Base-by-base conservation (phyloP, 1,284 basidiomycete genomes). In the Butyriboletus pseudospeciosus region DNA sequence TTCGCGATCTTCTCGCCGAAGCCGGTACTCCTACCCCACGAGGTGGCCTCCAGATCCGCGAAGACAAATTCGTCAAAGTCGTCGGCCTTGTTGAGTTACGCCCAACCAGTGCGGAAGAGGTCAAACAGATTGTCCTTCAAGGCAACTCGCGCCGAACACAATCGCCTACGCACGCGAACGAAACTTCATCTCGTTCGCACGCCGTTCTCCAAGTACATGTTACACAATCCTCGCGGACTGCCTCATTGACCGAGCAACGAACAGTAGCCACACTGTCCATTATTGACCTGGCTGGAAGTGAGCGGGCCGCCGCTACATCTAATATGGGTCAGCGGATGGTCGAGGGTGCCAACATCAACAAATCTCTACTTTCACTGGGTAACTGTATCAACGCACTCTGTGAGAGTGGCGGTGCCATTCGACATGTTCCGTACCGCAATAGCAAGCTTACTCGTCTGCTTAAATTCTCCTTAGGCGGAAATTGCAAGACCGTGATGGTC, bases 311-410 rank as follows among this genome's bases (percentile, higher is more conserved):
- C 10, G 94, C 93, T 0, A 98, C 95, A 1, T 86, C 81, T 45
- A 98, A 98, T 71, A 94, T 95, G 86, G 95, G 95, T n/a, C 89
- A 94, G 62, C 87, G 95, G 28, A 93, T 98, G 89, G 87, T 95
- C 36, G 95, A 98, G 71, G 95, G 95, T 37, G 94, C 94, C 42
- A 96, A 97, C 68, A 98, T 98, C 76, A 98, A 98, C 77, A 94
- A 97, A 73, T 97, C 94, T 17, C 82, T 98, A 7, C 84, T 98
- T 47, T 93, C 95, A 5, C 82, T 98, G 34, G 93, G 94, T 36
- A 96, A 94, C 71, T 97, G 94, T 73, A 98, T 98, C 74, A 96
- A 95, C 62, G 94, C 95, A 6, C 84, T 98, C 46, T 98, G 94
- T 76, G 93, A 88, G 73, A 90, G 83, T 55, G 91, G 92, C 2